A percentile compares a stretch with the other conserved stretches of the same genome.
Evolutionary conservation across 192 early-diverging fungal genomes (phyloP).

Genomic region (Entomortierella parvispora): DNA sequence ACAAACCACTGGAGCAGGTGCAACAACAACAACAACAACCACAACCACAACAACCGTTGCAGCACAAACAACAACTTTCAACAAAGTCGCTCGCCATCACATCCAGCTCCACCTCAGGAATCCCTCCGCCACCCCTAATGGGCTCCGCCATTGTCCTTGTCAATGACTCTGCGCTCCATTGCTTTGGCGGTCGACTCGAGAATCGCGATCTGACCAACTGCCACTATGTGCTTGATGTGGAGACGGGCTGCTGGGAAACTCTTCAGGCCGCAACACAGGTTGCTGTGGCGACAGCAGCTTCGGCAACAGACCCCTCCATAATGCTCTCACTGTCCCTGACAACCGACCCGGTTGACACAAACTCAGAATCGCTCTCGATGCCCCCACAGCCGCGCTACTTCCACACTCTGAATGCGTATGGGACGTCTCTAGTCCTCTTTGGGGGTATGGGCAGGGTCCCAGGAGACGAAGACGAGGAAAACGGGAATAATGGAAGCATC

Average conservation of each 20-base stretch:
- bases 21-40: neutral
- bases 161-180: constrained; percentile 13
- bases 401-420: constrained; percentile 19
- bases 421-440: constrained; percentile 12
- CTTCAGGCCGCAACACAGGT: neutral
- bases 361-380: neutral
- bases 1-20: neutral
- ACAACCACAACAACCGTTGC: neutral
- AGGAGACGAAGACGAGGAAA: neutral
- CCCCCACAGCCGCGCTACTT: constrained; percentile 18
- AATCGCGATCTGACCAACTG: constrained; percentile 17
- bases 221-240: constrained; percentile 25
- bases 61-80: constrained; percentile 3
- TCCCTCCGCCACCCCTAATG: constrained; percentile 14
- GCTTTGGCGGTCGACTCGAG: constrained; percentile 22
- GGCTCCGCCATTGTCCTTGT: constrained; percentile 20
- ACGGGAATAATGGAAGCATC: neutral
- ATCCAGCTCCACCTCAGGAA: constrained; percentile 7
- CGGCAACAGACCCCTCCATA: constrained; percentile 4
- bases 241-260: constrained; percentile 10
- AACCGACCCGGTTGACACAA: constrained; percentile 10
- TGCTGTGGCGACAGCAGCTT: neutral
- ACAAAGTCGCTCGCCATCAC: constrained; percentile 22
- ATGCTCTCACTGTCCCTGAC: constrained; percentile 21
- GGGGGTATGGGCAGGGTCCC: constrained; percentile 14